These are phyloP conservation scores for Amanita subjunquillea DNA, from an alignment of 768 basidiomycete genomes.

Conservation along the genomic window DNA sequence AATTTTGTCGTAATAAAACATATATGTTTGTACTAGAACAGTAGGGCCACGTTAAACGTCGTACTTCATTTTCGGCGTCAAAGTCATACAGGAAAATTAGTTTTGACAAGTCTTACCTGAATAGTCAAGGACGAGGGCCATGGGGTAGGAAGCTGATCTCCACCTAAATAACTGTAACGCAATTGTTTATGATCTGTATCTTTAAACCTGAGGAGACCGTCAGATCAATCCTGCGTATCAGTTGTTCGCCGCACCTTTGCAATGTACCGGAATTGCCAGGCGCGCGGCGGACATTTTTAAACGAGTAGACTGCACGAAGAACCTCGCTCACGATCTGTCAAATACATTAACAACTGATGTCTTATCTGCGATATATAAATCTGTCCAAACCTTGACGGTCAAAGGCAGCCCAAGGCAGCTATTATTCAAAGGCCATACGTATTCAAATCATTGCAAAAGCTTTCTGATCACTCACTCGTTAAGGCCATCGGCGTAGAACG, in stretches of 20 bases:
- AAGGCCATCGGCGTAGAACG: conserved; percentile 37
- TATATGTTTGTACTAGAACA: not conserved
- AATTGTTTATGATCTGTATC: conserved; percentile 37
- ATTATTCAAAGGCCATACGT: not conserved
- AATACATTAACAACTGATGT: not conserved
- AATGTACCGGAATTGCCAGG: conserved; percentile 60
- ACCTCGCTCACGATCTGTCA: conserved; percentile 45
- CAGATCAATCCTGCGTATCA: not conserved
- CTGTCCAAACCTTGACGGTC: conserved; percentile 36
- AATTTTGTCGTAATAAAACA: not conserved
- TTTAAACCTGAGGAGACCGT: conserved; percentile 30
- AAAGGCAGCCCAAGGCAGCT: conserved; percentile 37
- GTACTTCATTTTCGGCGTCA: not conserved
- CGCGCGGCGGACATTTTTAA: conserved; percentile 50
- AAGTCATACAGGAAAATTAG: not conserved
- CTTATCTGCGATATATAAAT: not conserved
- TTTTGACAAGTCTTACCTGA: not conserved
- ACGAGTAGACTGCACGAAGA: conserved; percentile 52
- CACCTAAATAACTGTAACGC: conserved; percentile 45
- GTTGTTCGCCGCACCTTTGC: conserved; percentile 27
- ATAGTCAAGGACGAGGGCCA: conserved; percentile 59
- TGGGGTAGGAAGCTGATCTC: conserved; percentile 35
- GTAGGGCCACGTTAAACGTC: not conserved
- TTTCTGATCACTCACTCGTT: conserved; percentile 23
- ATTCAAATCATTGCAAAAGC: not conserved